Evolutionary conservation across 257 asterid species (phyloP), one percentile per base, ranked within the genome.

Genomic region (Henckelia pumila): DNA sequence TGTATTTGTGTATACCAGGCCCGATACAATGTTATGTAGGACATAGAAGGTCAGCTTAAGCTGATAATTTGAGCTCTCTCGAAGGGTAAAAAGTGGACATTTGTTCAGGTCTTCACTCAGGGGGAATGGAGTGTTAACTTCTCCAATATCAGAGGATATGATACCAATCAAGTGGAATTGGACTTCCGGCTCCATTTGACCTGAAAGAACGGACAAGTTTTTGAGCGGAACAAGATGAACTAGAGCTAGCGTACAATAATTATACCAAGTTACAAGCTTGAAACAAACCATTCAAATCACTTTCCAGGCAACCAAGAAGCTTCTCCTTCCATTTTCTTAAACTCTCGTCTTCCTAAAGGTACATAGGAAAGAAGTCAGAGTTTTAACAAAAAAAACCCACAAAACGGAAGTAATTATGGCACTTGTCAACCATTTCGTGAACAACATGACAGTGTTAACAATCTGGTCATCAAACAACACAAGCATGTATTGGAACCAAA

Each of bases 281-380:
- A 63, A 13, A 78, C 83, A 44, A 80, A 86, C 96, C 95, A 73
- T 81, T 78, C 50, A 88, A 74, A 68, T 82, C 86, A 19, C 83
- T 88, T 75, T 88, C 96, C 40, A 88, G 72, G 76, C 96, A 83
- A 62, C 96, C 96, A 30, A 88, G 95, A 47, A 88, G 87, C 83
- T 86, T 82, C 80, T 84, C 94, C 77, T 88, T 88, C 96, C 96
- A 88, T 80, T 87, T 88, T 61, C 87, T 83, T 63, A 88, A 64
- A 59, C n/a, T n/a, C n/a, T n/a, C n/a, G n/a, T 80, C 88, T 88
- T 61, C 87, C 82, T 63, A 88, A 64, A 59, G 2, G 13, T 52
- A 68, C 17, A 47, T 25, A 61, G 35, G 19, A 22, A 30, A 52
- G 55, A n/a, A 67, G 21, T 59, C 30, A 59, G 20, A 37, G 17